phyloP scores from a whole-genome alignment of 495 filamentous ascomycete species.

The Aspergillus egyptiacus region DNA sequence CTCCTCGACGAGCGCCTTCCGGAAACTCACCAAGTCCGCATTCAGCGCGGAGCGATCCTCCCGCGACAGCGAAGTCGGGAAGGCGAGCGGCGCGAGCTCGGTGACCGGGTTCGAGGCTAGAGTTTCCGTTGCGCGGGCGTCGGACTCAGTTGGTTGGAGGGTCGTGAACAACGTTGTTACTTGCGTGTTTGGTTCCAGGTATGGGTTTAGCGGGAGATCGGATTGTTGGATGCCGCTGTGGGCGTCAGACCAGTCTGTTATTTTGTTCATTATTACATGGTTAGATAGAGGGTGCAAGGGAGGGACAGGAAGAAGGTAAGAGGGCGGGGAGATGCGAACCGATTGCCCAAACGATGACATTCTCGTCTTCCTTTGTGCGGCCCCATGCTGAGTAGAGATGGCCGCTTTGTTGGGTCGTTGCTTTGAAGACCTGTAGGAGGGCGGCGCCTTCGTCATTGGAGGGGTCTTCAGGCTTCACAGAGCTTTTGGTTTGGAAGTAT shows the following conservation, averaged over 20 bases:
- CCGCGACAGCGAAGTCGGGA: slow-evolving; percentile 24
- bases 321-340: slow-evolving; percentile 22
- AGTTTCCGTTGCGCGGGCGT: slow-evolving; percentile 21
- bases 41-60: slow-evolving; percentile 21
- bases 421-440: slow-evolving; percentile 26
- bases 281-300: background rate
- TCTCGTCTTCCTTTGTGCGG: slow-evolving; percentile 32
- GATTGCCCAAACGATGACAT: slow-evolving; percentile 35
- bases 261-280: background rate
- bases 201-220: slow-evolving; percentile 17
- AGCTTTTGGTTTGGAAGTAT: slow-evolving; percentile 34
- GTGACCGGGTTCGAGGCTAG: slow-evolving; percentile 37
- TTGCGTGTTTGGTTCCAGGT: slow-evolving; percentile 21
- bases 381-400: slow-evolving; percentile 39
- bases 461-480: slow-evolving; percentile 39
- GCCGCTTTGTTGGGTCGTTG: slow-evolving; percentile 31
- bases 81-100: slow-evolving; percentile 31
- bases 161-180: slow-evolving; percentile 27
- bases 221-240: slow-evolving; percentile 20
- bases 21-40: slow-evolving; percentile 28
- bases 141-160: slow-evolving; percentile 26
- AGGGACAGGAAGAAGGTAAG: no score
- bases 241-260: slow-evolving; percentile 37
- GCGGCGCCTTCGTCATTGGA: slow-evolving; percentile 27
- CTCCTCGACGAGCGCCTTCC: slow-evolving; percentile 27